Evolutionary conservation across 345 rosid genomes (phyloP).

Genomic region (Fremontodendron californicum): DNA sequence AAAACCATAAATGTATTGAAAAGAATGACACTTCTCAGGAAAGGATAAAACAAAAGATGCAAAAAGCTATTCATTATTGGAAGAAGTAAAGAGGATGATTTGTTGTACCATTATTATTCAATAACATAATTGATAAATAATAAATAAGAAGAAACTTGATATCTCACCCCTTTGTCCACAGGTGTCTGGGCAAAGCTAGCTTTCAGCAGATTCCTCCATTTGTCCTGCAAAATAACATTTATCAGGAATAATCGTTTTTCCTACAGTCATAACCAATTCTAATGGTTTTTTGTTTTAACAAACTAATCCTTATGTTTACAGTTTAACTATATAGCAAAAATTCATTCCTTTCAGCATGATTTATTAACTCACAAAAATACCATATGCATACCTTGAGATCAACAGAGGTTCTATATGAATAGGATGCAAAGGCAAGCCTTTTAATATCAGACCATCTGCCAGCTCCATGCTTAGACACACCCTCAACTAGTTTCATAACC

Average conservation of each 20-base stretch:
- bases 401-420: constrained; percentile 88
- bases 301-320: no score
- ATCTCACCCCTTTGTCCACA: constrained; percentile 59
- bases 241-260: no score
- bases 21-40: not conserved
- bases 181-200: constrained; percentile 73
- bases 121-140: not conserved
- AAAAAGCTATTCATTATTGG: not conserved
- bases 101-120: no score
- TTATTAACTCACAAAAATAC: not conserved
- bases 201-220: constrained; percentile 93
- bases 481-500: constrained; percentile 84
- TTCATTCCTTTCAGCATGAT: not conserved
- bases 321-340: not conserved
- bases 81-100: no score
- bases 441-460: constrained; percentile 98
- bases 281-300: no score
- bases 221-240: constrained; percentile 53
- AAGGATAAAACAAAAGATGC: not conserved
- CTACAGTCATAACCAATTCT: not conserved
- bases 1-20: not conserved
- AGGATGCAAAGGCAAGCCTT: constrained; percentile 71
- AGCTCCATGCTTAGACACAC: constrained; percentile 90
- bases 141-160: not conserved
- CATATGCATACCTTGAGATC: constrained; percentile 76